These are phyloP conservation scores for Ceratocystis colombiana DNA, from an alignment of 2,329 filamentous ascomycete species.

Conservation along the genomic window DNA sequence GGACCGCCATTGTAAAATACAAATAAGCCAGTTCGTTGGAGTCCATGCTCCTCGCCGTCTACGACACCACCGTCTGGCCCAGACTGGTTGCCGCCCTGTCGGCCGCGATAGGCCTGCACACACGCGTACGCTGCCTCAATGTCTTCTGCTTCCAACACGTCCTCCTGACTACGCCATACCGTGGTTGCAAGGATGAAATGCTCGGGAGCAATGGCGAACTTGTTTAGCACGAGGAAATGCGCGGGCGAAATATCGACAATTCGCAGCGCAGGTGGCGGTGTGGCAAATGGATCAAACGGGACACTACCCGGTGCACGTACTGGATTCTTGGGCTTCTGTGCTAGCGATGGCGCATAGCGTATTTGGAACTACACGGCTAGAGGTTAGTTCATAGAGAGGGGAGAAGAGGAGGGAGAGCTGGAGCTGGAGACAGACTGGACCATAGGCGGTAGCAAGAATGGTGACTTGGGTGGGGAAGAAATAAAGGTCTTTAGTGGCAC, in stretches of 20 bases:
- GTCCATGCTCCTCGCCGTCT: background rate
- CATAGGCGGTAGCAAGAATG: slow-evolving; percentile 37
- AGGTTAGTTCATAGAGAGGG: background rate
- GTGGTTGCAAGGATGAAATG: slow-evolving; percentile 64
- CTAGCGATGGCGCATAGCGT: slow-evolving; percentile 58
- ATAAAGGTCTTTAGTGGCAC: slow-evolving; percentile 40
- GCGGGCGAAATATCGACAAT: slow-evolving; percentile 41
- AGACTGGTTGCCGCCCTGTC: slow-evolving; percentile 27
- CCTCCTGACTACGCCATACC: slow-evolving; percentile 53
- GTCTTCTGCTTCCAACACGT: slow-evolving; percentile 51
- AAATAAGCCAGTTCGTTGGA: slow-evolving; percentile 36
- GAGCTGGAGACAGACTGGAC: slow-evolving; percentile 35
- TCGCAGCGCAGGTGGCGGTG: slow-evolving; percentile 44
- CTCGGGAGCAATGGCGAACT: slow-evolving; percentile 59
- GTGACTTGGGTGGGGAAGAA: slow-evolving; percentile 47
- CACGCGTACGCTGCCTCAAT: slow-evolving; percentile 53
- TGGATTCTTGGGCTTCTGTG: slow-evolving; percentile 51
- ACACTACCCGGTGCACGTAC: slow-evolving; percentile 28
- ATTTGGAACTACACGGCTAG: slow-evolving; percentile 52
- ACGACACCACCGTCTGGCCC: slow-evolving; percentile 29
- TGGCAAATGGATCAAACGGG: slow-evolving; percentile 53
- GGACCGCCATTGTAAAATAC: slow-evolving; percentile 62
- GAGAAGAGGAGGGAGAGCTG: background rate
- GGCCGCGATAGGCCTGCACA: slow-evolving; percentile 44
- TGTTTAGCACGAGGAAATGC: slow-evolving; percentile 62